Evolutionary conservation across 1,284 basidiomycete species (phyloP), one percentile per base, ranked within the genome.

Genomic region (Cystobasidium slooffiae): DNA sequence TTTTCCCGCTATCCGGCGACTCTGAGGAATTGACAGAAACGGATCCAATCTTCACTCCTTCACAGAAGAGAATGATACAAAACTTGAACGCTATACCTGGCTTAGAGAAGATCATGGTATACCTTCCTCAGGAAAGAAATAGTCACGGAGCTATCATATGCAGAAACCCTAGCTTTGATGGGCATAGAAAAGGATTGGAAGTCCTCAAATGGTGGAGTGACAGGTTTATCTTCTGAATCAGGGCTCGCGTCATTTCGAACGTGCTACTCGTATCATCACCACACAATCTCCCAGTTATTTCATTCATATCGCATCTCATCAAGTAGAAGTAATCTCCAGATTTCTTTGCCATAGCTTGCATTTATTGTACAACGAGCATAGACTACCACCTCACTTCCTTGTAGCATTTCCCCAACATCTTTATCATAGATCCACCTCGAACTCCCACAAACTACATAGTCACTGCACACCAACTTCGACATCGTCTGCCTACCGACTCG

Each of bases 81-180:
- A 75, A 75, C 39, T 72, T 77, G 22, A 78, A 78, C 64, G 64
- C 69, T 3, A 53, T 79, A 8, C 77, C 76, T 22, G 75, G 75
- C 6, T 64, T 79, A 1, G 44, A 67, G 39, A 78, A 78, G 52
- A 68, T 75, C 64, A 67, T 77, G 49, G 77, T 78, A 3, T 75
- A 77, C 65, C 65, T 78, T 12, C 78, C 78, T 14, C 51, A 73
- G 20, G 72, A 70, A 16, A 49, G 77, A 8, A 77, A 78, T 55
- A 64, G 73, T 37, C 78, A 78, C 47, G 78, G 78, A 0, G 76
- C 75, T 18, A 78, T 78, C 43, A 73, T 78, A 9, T 56, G 75
- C 46, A 44, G 78, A 16, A 72, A 67, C 20, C 63, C 75, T n/a
- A 56, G 56, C 20, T 77, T 66, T 14, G 67, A 64, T 8, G 58